Evolutionary conservation across 208 protist genomes (phyloP).

Genomic region (Crithidia fasciculata): DNA sequence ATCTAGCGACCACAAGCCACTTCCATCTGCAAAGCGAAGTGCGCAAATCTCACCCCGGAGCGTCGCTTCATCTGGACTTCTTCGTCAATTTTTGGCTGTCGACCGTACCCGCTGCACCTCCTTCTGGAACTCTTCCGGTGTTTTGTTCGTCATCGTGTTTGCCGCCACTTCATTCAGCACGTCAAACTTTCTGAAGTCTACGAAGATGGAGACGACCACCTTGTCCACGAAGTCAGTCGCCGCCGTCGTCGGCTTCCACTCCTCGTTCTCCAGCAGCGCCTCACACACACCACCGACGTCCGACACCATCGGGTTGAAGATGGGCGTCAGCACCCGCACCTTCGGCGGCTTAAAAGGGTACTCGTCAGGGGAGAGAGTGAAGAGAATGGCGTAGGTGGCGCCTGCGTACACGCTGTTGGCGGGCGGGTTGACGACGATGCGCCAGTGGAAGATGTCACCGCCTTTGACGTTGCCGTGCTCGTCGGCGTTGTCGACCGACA

Average conservation of each 20-base stretch:
- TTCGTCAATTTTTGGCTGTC: background rate
- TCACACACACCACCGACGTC: constrained; percentile 56
- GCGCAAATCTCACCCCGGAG: no score
- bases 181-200: constrained; percentile 36
- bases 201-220: constrained; percentile 54
- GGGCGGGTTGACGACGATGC: constrained; percentile 40
- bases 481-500: constrained; percentile 16
- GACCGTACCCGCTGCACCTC: constrained; percentile 24
- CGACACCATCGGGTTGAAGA: constrained; percentile 71
- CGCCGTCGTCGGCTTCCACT: constrained; percentile 54
- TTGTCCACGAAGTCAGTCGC: constrained; percentile 36
- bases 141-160: constrained; percentile 3
- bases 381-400: constrained; percentile 45
- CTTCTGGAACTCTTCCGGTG: constrained; percentile 37
- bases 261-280: constrained; percentile 35
- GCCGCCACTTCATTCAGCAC: constrained; percentile 55
- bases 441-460: constrained; percentile 55
- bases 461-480: constrained; percentile 12
- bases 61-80: no score
- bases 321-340: constrained; percentile 50
- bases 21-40: no score
- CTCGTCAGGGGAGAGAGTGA: constrained; percentile 40
- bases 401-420: constrained; percentile 53
- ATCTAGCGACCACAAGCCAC: no score
- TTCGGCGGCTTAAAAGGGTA: constrained; percentile 72